These are phyloP conservation scores for Ambrosia artemisiifolia DNA, from an alignment of 129 eudicot genomes.

Conservation along the genomic window DNA sequence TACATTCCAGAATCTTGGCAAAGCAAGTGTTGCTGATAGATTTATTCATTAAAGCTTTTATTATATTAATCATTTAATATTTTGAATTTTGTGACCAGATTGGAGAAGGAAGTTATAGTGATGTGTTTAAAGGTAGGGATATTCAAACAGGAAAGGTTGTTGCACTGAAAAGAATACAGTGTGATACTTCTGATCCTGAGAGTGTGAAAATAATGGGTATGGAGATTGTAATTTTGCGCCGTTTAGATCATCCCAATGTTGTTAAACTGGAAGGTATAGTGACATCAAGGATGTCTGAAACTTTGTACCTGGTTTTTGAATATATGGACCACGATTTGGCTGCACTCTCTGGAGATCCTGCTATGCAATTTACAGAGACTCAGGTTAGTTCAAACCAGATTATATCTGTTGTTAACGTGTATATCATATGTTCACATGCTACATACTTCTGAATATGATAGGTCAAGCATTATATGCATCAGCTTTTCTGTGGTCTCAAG, in stretches of 20 bases:
- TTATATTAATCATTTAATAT: background rate
- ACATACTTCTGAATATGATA: background rate
- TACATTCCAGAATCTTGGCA: background rate
- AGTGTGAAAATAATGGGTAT: background rate
- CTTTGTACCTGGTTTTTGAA: background rate
- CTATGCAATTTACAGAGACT: background rate
- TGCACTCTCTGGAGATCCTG: background rate
- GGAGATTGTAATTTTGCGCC: background rate
- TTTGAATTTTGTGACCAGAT: background rate
- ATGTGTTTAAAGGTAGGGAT: background rate
- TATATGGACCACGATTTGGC: background rate
- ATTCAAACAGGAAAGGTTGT: background rate
- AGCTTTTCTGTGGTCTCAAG: background rate
- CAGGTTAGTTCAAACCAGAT: background rate
- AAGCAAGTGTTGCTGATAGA: background rate
- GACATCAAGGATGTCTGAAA: background rate
- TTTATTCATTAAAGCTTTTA: too few relatives aligned
- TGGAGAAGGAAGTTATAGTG: too few relatives aligned
- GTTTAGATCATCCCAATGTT: conserved; percentile 1
- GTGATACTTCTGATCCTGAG: background rate
- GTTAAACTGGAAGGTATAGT: background rate
- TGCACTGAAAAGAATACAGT: background rate
- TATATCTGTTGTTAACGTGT: background rate
- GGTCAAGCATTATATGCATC: conserved; percentile 1
- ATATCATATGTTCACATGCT: background rate